These are phyloP conservation scores for Lachnellula arida DNA, from an alignment of 2,329 filamentous ascomycete species.

Conservation along the genomic window DNA sequence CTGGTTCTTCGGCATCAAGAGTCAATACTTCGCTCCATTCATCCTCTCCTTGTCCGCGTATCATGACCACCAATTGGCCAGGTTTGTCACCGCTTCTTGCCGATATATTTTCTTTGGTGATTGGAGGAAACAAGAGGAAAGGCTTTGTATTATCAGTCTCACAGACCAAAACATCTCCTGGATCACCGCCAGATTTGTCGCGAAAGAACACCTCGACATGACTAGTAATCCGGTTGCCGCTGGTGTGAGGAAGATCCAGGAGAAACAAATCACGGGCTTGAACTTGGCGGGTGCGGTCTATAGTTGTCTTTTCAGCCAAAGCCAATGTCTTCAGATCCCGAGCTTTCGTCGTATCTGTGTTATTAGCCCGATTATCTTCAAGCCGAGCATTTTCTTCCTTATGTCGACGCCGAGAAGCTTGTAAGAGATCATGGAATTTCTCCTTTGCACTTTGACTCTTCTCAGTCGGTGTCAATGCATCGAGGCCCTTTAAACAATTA, in stretches of 20 bases:
- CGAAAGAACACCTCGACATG: constrained; percentile 82
- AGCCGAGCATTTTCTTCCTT: constrained; percentile 69
- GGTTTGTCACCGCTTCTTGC: constrained; percentile 68
- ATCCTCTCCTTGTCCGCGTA: constrained; percentile 63
- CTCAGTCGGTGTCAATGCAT: constrained; percentile 38
- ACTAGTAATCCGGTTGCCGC: constrained; percentile 83
- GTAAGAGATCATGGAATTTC: constrained; percentile 63
- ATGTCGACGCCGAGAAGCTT: constrained; percentile 68
- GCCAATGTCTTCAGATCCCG: constrained; percentile 75
- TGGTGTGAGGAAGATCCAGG: constrained; percentile 80
- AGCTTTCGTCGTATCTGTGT: constrained; percentile 74
- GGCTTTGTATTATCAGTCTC: constrained; percentile 72
- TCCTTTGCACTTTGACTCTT: constrained; percentile 29
- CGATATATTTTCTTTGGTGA: constrained; percentile 69
- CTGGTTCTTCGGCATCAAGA: constrained; percentile 57
- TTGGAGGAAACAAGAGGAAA: constrained; percentile 88
- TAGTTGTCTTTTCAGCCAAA: constrained; percentile 61
- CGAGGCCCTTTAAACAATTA: constrained; percentile 16
- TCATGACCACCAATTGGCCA: constrained; percentile 79
- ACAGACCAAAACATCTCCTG: constrained; percentile 85
- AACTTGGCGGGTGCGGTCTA: constrained; percentile 78
- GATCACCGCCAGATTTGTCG: constrained; percentile 67
- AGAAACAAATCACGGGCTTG: constrained; percentile 87
- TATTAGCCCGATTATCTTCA: constrained; percentile 81
- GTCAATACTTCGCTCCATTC: constrained; percentile 83